Evolutionary conservation across 495 filamentous ascomycete species (phyloP), one percentile per base, ranked within the genome.

Genomic region (Tuber borchii): DNA sequence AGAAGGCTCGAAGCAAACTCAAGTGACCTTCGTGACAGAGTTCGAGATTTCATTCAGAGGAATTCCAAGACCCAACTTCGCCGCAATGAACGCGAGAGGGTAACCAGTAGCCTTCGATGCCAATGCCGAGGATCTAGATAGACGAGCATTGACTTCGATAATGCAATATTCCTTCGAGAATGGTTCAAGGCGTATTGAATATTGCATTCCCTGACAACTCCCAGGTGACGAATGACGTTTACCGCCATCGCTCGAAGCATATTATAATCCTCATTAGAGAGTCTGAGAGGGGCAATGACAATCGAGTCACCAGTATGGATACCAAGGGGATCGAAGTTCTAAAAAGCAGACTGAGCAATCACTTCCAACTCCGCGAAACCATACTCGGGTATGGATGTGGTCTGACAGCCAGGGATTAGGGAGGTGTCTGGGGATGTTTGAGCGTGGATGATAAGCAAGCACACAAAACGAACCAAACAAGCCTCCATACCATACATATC

Each of bases 261-360:
- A 85, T 97, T 97, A 86, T 99, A 99, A 84, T 99, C 95, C 83
- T 97, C 95, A 77, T 99, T 95, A 16, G 94, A 95, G 89, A 0
- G 95, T 99, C 85, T 98, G 95, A 16, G 93, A 97, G 39, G 95
- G 7, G 95, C 96, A 34, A 99, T 95, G 74, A 99, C 95, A 82
- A 99, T 99, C 40, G 95, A 97, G 85, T 99, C 95, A 84, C 95
- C 95, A 14, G 95, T 99, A 82, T 99, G 95, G 74, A 98, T 97
- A 81, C 95, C 95, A 44, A 99, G 90, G 77, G 95, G 95, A 85
- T 99, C 95, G 79, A 99, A 98, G 85, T 99, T 99, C 85, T 82
- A 75, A 19, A 71, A 43, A 34, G 26, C 31, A 31, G 72, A 22
- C 31, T 74, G 19, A 77, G 75, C 40, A 69, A 20, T 46, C 34